Conservation (phyloP, 2,329 filamentous ascomycete genomes). For the Cercospora zeina region DNA sequence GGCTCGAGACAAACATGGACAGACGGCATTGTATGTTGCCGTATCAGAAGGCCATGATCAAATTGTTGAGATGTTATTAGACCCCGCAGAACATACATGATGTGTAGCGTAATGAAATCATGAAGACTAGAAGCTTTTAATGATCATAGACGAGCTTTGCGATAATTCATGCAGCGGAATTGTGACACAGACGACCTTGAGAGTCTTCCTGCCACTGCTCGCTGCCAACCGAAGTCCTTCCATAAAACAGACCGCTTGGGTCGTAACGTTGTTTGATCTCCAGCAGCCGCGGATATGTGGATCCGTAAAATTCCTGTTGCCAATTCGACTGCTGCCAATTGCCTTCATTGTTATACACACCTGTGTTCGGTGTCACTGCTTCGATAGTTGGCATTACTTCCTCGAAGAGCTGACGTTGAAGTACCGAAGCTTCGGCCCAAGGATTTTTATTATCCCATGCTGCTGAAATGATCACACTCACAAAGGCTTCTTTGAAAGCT, state of each 20-base stretch:
- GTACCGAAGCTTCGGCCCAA: slow-evolving; percentile 22
- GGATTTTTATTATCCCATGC: slow-evolving; percentile 45
- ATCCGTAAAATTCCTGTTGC: slow-evolving; percentile 46
- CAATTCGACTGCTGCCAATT: slow-evolving; percentile 47
- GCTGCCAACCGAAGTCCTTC: slow-evolving; percentile 44
- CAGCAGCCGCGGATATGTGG: slow-evolving; percentile 12
- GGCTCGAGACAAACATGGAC: neutral
- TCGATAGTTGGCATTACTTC: slow-evolving; percentile 45
- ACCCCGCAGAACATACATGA: neutral
- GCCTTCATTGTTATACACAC: slow-evolving; percentile 48
- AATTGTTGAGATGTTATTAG: neutral
- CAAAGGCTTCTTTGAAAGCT: slow-evolving; percentile 43
- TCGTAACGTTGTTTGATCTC: slow-evolving; percentile 48
- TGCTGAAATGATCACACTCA: slow-evolving; percentile 43
- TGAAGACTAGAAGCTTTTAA: neutral
- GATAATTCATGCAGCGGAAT: neutral
- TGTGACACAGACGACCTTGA: slow-evolving; percentile 30
- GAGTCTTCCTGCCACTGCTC: slow-evolving; percentile 39
- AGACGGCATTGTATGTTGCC: neutral
- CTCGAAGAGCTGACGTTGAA: slow-evolving; percentile 5
- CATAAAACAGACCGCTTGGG: slow-evolving; percentile 46
- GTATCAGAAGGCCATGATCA: neutral
- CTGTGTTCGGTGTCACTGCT: slow-evolving; percentile 43
- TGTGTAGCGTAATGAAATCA: neutral
- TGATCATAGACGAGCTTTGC: neutral